phyloP scores from a whole-genome alignment of 108 stramenopile genomes.

The Bacterosira constricta region DNA sequence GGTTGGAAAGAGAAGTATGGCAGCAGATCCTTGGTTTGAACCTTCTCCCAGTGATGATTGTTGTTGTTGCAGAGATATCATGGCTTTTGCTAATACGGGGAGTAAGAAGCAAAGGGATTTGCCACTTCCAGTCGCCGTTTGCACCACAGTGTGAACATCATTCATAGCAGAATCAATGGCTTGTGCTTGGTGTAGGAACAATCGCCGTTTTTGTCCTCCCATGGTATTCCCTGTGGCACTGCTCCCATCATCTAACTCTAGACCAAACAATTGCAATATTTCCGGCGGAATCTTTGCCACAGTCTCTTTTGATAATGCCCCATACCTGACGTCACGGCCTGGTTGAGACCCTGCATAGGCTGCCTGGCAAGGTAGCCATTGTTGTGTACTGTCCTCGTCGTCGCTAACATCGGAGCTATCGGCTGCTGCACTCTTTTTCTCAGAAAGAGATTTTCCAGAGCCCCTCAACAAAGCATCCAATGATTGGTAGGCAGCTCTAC shows the following conservation, averaged over 20 bases:
- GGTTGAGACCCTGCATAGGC: slow-evolving; percentile 73
- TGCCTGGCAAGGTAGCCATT: slow-evolving; percentile 55
- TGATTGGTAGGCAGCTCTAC: slow-evolving; percentile 23
- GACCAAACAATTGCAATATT: slow-evolving; percentile 20
- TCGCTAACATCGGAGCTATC: not conserved
- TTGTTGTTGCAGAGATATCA: slow-evolving; percentile 34
- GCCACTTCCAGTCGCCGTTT: slow-evolving; percentile 90
- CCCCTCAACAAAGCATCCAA: slow-evolving; percentile 28
- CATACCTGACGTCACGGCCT: slow-evolving; percentile 56
- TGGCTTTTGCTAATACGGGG: slow-evolving; percentile 74
- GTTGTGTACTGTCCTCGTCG: slow-evolving; percentile 4
- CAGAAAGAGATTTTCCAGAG: not conserved
- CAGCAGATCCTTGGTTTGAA: slow-evolving; percentile 6
- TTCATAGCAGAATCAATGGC: slow-evolving; percentile 76
- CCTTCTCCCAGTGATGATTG: slow-evolving; percentile 2
- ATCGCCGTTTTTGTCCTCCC: not conserved
- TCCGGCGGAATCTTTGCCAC: slow-evolving; percentile 21
- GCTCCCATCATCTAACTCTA: slow-evolving; percentile 9
- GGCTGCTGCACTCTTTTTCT: not conserved
- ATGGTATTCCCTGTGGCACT: not conserved
- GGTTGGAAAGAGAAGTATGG: slow-evolving; percentile 92
- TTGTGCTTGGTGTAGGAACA: slow-evolving; percentile 84
- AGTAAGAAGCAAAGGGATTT: slow-evolving; percentile 87
- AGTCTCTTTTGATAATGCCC: slow-evolving; percentile 27
- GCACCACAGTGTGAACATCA: slow-evolving; percentile 72